A percentile compares a stretch with the other conserved stretches of the same genome.
Conservation (phyloP, 2,329 filamentous ascomycete genomes). For the Colletotrichum tropicale region DNA sequence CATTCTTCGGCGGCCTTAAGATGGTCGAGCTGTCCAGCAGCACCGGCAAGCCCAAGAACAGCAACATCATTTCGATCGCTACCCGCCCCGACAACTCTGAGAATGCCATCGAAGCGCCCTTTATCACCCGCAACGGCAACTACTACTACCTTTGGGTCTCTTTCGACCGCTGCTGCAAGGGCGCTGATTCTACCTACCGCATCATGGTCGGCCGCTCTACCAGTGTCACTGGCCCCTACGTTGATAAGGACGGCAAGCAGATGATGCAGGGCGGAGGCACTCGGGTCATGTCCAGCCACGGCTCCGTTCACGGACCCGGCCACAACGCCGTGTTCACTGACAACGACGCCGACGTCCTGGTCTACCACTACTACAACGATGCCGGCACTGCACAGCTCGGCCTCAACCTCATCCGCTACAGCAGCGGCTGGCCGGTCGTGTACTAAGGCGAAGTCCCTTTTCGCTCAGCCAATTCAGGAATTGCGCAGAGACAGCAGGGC, state of each 20-base stretch:
- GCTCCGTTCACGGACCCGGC: conserved; percentile 31
- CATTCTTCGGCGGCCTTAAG: conserved; percentile 35
- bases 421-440: conserved; percentile 32
- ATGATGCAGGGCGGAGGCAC: conserved; percentile 34
- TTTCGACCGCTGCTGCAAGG: conserved; percentile 33
- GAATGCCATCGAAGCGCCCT: conserved; percentile 33
- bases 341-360: conserved; percentile 31
- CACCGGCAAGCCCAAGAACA: conserved; percentile 27
- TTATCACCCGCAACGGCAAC: conserved; percentile 29
- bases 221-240: conserved; percentile 30
- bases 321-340: conserved; percentile 35
- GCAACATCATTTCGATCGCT: conserved; percentile 27
- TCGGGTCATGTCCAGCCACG: conserved; percentile 31
- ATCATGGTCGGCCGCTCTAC: conserved; percentile 35
- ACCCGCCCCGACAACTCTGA: conserved; percentile 20
- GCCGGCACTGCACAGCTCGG: conserved; percentile 28
- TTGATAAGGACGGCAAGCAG: conserved; percentile 27
- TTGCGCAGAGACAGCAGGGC: neutral
- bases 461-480: neutral
- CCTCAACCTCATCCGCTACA: conserved; percentile 34
- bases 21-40: conserved; percentile 27
- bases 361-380: conserved; percentile 35
- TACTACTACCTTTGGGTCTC: conserved; percentile 37
- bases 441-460: conserved; percentile 19
- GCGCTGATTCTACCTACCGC: conserved; percentile 33